Percentiles rank a stretch among this genome's conserved stretches.
These are phyloP conservation scores for Penicillium desertorum DNA, from an alignment of 495 filamentous ascomycete species.

Conservation along the genomic window DNA sequence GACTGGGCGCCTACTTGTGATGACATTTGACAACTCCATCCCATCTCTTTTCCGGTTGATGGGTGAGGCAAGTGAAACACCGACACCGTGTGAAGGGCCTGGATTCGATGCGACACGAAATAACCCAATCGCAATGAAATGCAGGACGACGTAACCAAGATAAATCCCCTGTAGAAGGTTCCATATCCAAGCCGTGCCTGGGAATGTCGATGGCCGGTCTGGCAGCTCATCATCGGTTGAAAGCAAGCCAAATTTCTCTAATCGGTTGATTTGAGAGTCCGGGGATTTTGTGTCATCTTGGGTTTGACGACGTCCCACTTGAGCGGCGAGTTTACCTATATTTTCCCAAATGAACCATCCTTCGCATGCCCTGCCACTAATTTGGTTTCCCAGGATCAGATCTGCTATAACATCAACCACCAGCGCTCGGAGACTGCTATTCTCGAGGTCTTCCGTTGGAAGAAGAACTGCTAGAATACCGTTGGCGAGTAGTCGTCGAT, in stretches of 20 bases:
- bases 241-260: constrained; percentile 52
- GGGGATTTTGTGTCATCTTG: constrained; percentile 25
- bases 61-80: constrained; percentile 28
- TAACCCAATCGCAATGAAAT: constrained; percentile 57
- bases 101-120: constrained; percentile 44
- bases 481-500: constrained; percentile 78
- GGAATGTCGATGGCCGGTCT: constrained; percentile 25
- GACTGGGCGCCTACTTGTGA: constrained; percentile 61
- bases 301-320: constrained; percentile 29
- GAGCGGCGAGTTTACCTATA: constrained; percentile 61
- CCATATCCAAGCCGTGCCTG: constrained; percentile 58
- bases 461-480: constrained; percentile 76
- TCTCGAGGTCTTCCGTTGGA: constrained; percentile 89
- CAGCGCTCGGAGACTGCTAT: constrained; percentile 74
- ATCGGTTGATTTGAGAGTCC: constrained; percentile 31
- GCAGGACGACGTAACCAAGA: constrained; percentile 61
- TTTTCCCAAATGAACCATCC: constrained; percentile 83
- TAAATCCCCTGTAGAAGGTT: constrained; percentile 66
- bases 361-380: constrained; percentile 76
- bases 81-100: constrained; percentile 23
- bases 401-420: constrained; percentile 84
- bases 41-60: constrained; percentile 16
- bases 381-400: constrained; percentile 73
- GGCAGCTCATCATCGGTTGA: constrained; percentile 30
- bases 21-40: constrained; percentile 43